A percentile compares a stretch with the other conserved stretches of the same genome.
Conservation (phyloP, 768 basidiomycete genomes). For the Wakefieldia striispora region DNA sequence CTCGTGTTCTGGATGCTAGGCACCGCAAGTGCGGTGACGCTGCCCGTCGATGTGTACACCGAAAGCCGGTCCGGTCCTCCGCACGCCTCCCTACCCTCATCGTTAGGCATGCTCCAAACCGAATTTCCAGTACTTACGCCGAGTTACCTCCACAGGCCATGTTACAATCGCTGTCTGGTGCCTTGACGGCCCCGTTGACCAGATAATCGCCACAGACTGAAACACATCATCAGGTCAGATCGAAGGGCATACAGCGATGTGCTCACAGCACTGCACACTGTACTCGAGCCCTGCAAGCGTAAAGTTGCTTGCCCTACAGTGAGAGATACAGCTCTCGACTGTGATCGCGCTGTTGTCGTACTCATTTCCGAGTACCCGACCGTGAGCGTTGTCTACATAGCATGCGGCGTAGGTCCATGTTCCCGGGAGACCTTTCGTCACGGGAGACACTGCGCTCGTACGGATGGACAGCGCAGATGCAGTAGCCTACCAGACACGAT, state of each 20-base stretch:
- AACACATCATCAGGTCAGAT: neutral
- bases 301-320: slow-evolving; percentile 56
- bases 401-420: slow-evolving; percentile 63
- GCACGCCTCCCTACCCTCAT: slow-evolving; percentile 53
- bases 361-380: slow-evolving; percentile 55
- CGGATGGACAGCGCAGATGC: no score
- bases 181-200: slow-evolving; percentile 55
- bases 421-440: slow-evolving; percentile 18
- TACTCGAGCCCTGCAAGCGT: slow-evolving; percentile 73
- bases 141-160: slow-evolving; percentile 73
- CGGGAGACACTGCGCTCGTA: slow-evolving; percentile 24
- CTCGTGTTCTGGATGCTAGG: slow-evolving; percentile 52
- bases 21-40: slow-evolving; percentile 54
- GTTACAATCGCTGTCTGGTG: slow-evolving; percentile 54
- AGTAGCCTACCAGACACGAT: no score
- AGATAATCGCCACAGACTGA: slow-evolving; percentile 71
- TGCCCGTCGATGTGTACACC: slow-evolving; percentile 55
- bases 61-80: slow-evolving; percentile 72
- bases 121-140: slow-evolving; percentile 41
- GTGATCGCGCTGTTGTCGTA: slow-evolving; percentile 45
- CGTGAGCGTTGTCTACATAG: slow-evolving; percentile 69
- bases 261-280: slow-evolving; percentile 46
- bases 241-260: neutral
- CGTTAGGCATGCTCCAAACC: slow-evolving; percentile 4
- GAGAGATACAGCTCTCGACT: slow-evolving; percentile 58